phyloP scores from a whole-genome alignment of 2,329 filamentous ascomycete genomes.

The Cordyceps militaris region DNA sequence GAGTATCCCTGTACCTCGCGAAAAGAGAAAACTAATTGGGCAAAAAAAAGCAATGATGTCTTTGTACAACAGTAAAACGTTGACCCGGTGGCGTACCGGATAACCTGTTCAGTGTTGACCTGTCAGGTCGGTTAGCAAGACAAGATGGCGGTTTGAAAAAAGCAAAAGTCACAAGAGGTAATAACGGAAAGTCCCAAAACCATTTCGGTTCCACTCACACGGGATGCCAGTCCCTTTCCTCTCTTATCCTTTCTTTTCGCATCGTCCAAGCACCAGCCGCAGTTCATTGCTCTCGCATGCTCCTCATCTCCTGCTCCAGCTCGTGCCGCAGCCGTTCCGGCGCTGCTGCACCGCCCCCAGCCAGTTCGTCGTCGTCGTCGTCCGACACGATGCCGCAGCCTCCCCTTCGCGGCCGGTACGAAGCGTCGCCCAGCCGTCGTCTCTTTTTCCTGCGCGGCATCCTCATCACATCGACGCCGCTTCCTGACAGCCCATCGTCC shows the following conservation, averaged over 20 bases:
- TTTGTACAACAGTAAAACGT: not conserved
- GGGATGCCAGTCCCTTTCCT: not conserved
- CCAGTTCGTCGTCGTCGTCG: not conserved
- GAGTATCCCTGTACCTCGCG: not conserved
- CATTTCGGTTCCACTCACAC: too few relatives aligned
- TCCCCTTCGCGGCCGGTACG: not conserved
- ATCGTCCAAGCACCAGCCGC: not conserved
- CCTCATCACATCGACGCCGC: not conserved
- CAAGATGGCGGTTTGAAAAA: not conserved
- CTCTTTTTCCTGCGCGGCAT: not conserved
- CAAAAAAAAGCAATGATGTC: not conserved
- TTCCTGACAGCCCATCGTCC: not conserved
- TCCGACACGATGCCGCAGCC: not conserved
- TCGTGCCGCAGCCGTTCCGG: not conserved
- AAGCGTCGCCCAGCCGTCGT: not conserved
- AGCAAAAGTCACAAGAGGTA: not conserved
- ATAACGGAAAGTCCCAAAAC: too few relatives aligned
- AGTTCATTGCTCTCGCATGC: not conserved
- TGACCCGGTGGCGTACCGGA: not conserved
- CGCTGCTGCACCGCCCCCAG: not conserved
- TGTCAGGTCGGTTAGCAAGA: not conserved
- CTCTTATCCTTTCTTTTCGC: not conserved
- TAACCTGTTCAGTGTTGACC: too few relatives aligned
- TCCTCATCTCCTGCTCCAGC: not conserved
- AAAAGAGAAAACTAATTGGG: conserved; percentile 8